Percentiles rank a stretch among this genome's conserved stretches.
Conservation (phyloP, 306 rosid species). For the Prunus kanzakura region DNA sequence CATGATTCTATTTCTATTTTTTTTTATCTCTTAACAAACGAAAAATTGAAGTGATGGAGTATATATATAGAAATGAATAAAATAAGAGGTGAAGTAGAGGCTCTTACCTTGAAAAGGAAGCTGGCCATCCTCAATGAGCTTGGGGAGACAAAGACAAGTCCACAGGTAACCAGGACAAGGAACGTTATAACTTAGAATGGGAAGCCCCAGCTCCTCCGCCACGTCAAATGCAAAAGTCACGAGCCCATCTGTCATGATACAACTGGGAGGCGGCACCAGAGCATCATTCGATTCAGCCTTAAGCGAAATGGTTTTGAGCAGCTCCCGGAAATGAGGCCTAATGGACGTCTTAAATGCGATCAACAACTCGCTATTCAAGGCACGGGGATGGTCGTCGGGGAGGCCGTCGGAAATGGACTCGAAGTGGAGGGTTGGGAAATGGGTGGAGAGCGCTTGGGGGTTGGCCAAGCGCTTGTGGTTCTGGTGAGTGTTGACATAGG, state of each 20-base stretch:
- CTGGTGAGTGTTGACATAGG: slow-evolving; percentile 4
- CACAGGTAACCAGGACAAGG: not conserved
- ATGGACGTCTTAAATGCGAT: not conserved
- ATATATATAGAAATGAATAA: too few relatives aligned
- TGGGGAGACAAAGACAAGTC: not conserved
- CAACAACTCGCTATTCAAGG: not conserved
- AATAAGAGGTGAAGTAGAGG: not conserved
- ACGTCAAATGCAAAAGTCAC: slow-evolving; percentile 1
- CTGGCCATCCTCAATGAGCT: slow-evolving; percentile 1
- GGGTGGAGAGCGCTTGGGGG: not conserved
- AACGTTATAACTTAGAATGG: not conserved
- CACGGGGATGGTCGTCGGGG: not conserved
- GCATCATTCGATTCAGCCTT: not conserved
- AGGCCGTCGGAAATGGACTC: slow-evolving; percentile 10
- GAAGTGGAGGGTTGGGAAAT: slow-evolving; percentile 10
- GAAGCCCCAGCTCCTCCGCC: not conserved
- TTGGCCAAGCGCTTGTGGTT: not conserved
- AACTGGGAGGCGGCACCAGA: not conserved
- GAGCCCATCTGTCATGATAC: not conserved
- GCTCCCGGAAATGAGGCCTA: not conserved
- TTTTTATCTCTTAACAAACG: too few relatives aligned
- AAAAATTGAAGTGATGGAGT: too few relatives aligned
- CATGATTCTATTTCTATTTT: too few relatives aligned
- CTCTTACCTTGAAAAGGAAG: not conserved
- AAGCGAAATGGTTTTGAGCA: not conserved